Percentiles rank a stretch among this genome's conserved stretches.
Conservation (phyloP, 345 rosid genomes). For the Salix purpurea region DNA sequence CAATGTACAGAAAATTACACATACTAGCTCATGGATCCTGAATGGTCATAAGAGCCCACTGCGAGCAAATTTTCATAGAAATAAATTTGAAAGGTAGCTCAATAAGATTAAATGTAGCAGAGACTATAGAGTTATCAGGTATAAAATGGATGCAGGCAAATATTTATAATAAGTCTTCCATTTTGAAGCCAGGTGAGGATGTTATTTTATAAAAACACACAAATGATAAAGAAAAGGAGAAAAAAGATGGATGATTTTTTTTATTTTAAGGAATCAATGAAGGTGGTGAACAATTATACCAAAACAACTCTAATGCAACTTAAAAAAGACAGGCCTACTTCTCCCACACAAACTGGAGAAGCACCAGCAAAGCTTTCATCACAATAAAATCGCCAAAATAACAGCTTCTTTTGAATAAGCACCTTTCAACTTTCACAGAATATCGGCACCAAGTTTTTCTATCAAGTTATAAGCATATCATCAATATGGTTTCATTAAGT, state of each 20-base stretch:
- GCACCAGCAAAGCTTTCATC: not conserved
- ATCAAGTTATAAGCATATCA: not conserved
- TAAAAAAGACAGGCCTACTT: not conserved
- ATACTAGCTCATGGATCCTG: conserved; percentile 57
- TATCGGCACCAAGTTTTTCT: not conserved
- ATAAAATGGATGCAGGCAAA: conserved; percentile 9
- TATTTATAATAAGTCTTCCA: not conserved
- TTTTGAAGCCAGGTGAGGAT: not conserved
- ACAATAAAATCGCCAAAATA: not conserved
- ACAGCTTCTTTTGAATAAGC: not conserved
- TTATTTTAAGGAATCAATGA: not conserved
- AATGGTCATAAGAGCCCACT: conserved; percentile 80
- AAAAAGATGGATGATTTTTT: not conserved
- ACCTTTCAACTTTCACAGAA: not conserved
- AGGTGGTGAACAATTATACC: not conserved
- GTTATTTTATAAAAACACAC: not conserved
- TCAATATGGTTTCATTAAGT: not conserved
- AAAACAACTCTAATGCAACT: not conserved
- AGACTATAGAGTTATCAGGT: conserved; percentile 13
- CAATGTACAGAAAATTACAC: conserved; percentile 67
- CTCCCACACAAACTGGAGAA: conserved; percentile 1
- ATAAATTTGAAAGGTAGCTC: conserved; percentile 14
- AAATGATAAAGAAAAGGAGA: not conserved
- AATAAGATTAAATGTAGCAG: conserved; percentile 6
- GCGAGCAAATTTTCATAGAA: conserved; percentile 30